Evolutionary conservation across 2,329 filamentous ascomycete species (phyloP), one percentile per base, ranked within the genome.

Genomic region (Colletotrichum sp.): DNA sequence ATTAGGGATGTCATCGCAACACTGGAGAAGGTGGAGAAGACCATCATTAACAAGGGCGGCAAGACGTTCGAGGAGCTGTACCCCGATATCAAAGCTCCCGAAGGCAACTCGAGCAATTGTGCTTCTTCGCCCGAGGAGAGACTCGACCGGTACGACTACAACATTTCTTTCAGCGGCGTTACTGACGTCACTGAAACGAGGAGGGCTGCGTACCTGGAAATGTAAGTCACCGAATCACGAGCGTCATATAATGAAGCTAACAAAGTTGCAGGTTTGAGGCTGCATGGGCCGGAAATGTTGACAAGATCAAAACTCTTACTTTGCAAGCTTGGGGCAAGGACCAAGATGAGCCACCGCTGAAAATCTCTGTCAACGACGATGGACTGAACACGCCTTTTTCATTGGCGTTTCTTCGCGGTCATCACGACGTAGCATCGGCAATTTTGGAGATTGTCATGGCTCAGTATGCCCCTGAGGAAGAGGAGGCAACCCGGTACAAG

Each of bases 361-460:
- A 92, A 77, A 89, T 95, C 70, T 89, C 93, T 0, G 89, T 93
- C 2, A 78, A 76, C 2, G 94, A 95, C 79, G 75, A 79, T 1
- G 78, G 82, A 5, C 76, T 79, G 2, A 88, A 92, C 75, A 91
- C 83, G 15, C 92, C 94, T 0, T 95, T 96, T 80, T 91, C 90
- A 0, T 85, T 97, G 66, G 93, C 94, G 1, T 89, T 94, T 62
- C 81, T 93, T 6, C 90, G 90, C 30, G 93, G 93, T 1, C 93
- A 96, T 78, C 83, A 89, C 60, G 88, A 91, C 1, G 85, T 93
- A 15, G 94, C 94, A 1, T 89, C 86, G 74, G 89, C 89, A 2
- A 91, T 97, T 30, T 86, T 97, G 9, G 92, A 94, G 74, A 95
- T 97, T 77, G 88, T 90, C 0, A 88, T 91, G 60, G 91, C 91